Conservation (phyloP, 1,139 yeast species). For the Pichia sp. region DNA sequence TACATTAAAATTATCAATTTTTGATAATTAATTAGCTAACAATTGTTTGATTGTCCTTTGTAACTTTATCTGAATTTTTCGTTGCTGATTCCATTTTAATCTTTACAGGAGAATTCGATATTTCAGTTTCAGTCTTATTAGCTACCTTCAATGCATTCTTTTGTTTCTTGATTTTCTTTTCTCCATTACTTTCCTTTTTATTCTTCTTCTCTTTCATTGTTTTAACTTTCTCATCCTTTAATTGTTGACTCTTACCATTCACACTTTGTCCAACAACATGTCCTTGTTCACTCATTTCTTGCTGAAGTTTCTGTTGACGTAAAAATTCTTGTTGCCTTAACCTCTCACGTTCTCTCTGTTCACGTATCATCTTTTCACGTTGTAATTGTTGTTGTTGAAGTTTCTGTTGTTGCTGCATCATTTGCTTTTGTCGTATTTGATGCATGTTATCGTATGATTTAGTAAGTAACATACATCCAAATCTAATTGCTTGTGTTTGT, state of each 20-base stretch:
- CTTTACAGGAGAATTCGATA: conserved; percentile 8
- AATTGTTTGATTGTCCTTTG: conserved; percentile 7
- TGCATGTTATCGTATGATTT: conserved; percentile 70
- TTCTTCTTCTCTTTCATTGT: conserved; percentile 8
- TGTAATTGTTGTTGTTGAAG: conserved; percentile 42
- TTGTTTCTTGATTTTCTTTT: conserved; percentile 3
- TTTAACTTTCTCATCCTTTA: neutral
- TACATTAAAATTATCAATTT: neutral
- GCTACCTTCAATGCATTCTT: conserved; percentile 8
- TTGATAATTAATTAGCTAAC: conserved; percentile 1
- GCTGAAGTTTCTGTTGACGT: conserved; percentile 2
- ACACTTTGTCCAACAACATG: neutral
- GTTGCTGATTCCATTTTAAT: conserved; percentile 6
- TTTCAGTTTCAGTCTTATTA: conserved; percentile 3
- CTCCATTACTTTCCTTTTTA: conserved; percentile 9
- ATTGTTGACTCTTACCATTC: neutral
- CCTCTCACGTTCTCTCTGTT: conserved; percentile 11
- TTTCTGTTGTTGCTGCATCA: conserved; percentile 45
- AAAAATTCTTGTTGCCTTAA: conserved; percentile 5
- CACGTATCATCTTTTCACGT: conserved; percentile 33
- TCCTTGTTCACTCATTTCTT: neutral
- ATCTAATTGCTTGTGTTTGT: conserved; percentile 82
- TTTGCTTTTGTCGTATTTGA: conserved; percentile 36
- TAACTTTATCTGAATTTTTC: conserved; percentile 4
- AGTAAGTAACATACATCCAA: conserved; percentile 84